Evolutionary conservation across 768 basidiomycete genomes (phyloP).

Genomic region (Boletus speciosus): DNA sequence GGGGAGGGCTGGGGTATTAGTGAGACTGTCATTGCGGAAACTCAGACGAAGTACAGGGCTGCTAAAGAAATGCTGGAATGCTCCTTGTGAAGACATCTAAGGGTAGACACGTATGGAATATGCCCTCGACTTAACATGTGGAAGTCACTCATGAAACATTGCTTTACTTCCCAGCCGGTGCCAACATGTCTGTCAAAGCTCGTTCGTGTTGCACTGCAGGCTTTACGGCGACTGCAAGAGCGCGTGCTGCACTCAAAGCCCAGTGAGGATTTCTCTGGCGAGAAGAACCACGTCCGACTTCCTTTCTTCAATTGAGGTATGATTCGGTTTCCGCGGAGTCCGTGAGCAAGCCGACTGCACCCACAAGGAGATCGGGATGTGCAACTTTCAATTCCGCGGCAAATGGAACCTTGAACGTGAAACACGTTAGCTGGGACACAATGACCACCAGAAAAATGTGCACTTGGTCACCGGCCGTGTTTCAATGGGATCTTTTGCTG

Average conservation of each 20-base stretch:
- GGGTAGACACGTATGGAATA: background rate
- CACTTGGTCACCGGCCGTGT: conserved; percentile 59
- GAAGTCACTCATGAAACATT: background rate
- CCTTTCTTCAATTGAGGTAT: conserved; percentile 51
- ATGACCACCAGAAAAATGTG: background rate
- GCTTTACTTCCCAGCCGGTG: conserved; percentile 3
- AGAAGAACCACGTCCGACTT: conserved; percentile 68
- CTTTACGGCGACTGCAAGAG: conserved; percentile 62
- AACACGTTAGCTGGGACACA: background rate
- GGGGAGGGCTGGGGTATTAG: conserved; percentile 79
- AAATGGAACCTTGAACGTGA: conserved; percentile 52
- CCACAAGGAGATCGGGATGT: conserved; percentile 50
- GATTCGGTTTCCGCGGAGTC: conserved; percentile 56
- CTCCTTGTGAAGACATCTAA: conserved; percentile 8
- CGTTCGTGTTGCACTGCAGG: conserved; percentile 71
- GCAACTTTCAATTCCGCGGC: conserved; percentile 63
- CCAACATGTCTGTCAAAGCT: conserved; percentile 45
- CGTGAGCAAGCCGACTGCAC: conserved; percentile 72
- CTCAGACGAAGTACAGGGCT: conserved; percentile 74
- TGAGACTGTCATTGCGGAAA: conserved; percentile 71
- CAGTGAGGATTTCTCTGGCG: conserved; percentile 68
- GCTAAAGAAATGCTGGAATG: conserved; percentile 60
- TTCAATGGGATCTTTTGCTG: conserved; percentile 51
- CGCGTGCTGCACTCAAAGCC: conserved; percentile 56
- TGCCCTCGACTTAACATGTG: background rate